These are phyloP conservation scores for Amorphotheca resinae DNA, from an alignment of 495 filamentous ascomycete species.

Conservation along the genomic window DNA sequence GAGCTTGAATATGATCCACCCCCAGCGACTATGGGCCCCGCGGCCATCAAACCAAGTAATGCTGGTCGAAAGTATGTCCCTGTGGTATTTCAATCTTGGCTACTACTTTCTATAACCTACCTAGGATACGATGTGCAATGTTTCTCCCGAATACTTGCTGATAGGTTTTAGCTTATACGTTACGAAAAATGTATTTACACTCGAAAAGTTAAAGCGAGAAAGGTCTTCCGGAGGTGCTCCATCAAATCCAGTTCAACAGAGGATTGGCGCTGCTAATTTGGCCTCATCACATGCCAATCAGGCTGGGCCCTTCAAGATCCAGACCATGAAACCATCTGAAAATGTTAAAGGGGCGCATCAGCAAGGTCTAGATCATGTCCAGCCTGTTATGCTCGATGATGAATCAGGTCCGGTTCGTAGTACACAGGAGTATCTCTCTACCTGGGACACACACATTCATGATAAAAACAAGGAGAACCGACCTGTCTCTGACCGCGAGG, in stretches of 20 bases:
- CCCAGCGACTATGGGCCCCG: not conserved
- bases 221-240: not conserved
- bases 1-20: constrained; percentile 4
- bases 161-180: not conserved
- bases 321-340: not conserved
- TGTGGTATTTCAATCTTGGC: not conserved
- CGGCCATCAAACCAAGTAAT: constrained; percentile 2
- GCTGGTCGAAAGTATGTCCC: constrained; percentile 9
- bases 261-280: not conserved
- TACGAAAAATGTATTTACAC: not conserved
- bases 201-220: not conserved
- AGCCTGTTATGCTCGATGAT: constrained; percentile 3
- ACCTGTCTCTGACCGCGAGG: not conserved
- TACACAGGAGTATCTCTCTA: constrained; percentile 1
- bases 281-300: not conserved
- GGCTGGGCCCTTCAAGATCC: not conserved
- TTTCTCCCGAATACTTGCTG: not conserved
- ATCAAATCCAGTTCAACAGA: not conserved
- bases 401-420: not conserved
- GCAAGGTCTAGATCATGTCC: not conserved
- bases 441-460: constrained; percentile 3
- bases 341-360: not conserved
- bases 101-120: no score
- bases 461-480: constrained; percentile 22
- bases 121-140: no score